Conservation (phyloP, 768 basidiomycete genomes). For the Scleroderma bovista region DNA sequence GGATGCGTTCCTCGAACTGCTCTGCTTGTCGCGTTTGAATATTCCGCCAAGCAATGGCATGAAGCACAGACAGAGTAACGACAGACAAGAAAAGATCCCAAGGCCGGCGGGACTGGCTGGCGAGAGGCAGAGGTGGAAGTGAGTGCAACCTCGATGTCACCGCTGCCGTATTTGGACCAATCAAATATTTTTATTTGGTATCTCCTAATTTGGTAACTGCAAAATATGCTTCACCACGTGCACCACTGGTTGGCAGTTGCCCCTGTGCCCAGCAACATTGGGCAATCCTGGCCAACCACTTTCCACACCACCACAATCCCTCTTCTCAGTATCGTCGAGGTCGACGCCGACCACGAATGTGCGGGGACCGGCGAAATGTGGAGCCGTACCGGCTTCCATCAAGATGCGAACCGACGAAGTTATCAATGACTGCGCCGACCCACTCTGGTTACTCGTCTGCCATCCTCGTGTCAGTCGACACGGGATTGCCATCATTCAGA, state of each 20-base stretch:
- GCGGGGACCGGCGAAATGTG: no score
- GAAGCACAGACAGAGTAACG: conserved; percentile 5
- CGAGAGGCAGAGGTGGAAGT: background rate
- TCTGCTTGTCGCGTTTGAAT: conserved; percentile 22
- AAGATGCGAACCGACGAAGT: no score
- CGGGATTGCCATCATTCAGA: background rate
- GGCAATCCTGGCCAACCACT: no score
- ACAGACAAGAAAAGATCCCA: conserved; percentile 6
- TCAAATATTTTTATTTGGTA: conserved; percentile 2
- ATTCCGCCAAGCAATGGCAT: conserved; percentile 28
- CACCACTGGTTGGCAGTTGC: no score
- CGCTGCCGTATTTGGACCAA: background rate
- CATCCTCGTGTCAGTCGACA: background rate
- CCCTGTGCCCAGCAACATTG: no score
- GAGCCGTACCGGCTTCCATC: no score
- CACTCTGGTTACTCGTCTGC: background rate
- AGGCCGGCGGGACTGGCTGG: background rate
- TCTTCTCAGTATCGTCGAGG: no score
- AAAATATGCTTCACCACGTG: background rate
- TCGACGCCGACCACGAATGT: no score
- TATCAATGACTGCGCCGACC: background rate
- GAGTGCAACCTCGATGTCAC: background rate
- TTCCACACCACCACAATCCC: no score
- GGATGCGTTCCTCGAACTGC: conserved; percentile 1
- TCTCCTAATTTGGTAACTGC: conserved; percentile 2